phyloP scores from a whole-genome alignment of 139 green algal species.

The Picochlorum sp. region DNA sequence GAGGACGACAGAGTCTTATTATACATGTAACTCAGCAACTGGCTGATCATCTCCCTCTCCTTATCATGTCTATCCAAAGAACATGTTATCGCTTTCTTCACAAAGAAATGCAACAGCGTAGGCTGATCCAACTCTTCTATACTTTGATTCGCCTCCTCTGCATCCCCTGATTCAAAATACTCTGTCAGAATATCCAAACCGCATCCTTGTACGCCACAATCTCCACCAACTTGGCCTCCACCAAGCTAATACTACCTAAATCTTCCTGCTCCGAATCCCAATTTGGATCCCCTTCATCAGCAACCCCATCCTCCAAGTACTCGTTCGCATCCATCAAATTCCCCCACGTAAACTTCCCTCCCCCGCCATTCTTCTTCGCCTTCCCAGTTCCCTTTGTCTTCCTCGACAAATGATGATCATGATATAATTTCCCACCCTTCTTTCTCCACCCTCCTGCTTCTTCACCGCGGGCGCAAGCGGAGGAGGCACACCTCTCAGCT shows the following conservation, averaged over 20 bases:
- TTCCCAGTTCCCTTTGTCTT: constrained; percentile 36
- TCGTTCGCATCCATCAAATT: constrained; percentile 22
- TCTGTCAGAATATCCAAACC: constrained; percentile 41
- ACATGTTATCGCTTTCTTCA: constrained; percentile 71
- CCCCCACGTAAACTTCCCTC: constrained; percentile 84
- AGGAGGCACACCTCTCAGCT: not conserved
- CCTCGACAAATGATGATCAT: constrained; percentile 35
- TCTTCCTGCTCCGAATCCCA: constrained; percentile 51
- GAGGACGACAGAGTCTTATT: constrained; percentile 38
- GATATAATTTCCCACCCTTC: constrained; percentile 24
- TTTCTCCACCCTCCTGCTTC: constrained; percentile 25
- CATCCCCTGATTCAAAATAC: constrained; percentile 75
- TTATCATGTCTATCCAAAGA: constrained; percentile 77
- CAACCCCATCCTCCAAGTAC: constrained; percentile 4
- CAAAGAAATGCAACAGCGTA: constrained; percentile 72
- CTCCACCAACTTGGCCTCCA: constrained; percentile 27
- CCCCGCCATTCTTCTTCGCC: constrained; percentile 72
- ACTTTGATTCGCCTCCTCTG: constrained; percentile 37
- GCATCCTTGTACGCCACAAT: constrained; percentile 28
- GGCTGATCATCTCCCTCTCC: constrained; percentile 84
- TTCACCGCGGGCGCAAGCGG: constrained; percentile 17
- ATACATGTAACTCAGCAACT: constrained; percentile 79
- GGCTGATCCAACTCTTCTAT: constrained; percentile 55
- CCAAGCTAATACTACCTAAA: constrained; percentile 6
- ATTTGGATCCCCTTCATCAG: constrained; percentile 76